Base-by-base conservation (phyloP, 1,284 basidiomycete genomes). In the Ustilago loliicola region DNA sequence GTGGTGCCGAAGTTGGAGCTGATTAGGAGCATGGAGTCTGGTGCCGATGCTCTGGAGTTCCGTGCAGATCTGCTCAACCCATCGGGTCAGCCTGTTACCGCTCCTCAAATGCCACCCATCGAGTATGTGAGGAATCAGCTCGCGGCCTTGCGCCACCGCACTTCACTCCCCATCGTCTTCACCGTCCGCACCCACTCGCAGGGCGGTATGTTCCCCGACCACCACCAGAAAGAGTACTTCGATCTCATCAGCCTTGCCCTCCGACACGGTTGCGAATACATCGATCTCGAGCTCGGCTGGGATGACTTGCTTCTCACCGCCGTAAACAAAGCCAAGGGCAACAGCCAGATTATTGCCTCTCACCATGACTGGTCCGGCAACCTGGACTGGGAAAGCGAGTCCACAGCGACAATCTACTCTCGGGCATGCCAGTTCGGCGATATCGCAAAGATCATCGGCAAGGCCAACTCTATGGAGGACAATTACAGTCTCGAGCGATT, bases 331-430 rank as follows among this genome's bases (percentile, higher is more conserved):
- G 88, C 87, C 61, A 95, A 95, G 86, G 92, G 94, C 0, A 85
- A 89, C 48, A 92, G 93, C 0, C 89, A 92, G 80, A 91, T 98
- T 82, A 92, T 99, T 68, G 93, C 94, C 0, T 97, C 95, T 11
- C 96, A 92, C 91, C 96, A 98, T 86, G 95, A 99, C 84, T 95
- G 93, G 92, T 91, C 90, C 45, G 96, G 96, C 2, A 88, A 89
- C 23, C 90, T 97, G 88, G 90, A 90, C 74, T 99, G 96, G 96
- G 89, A 91, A 75, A 89, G 92, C 13, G 86, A 90, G 3, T 87
- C 89, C 29, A 91, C 93, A 50, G 90, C 91, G 79, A 47, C 61
- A 54, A 73, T 80, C 68, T 85, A 80, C 72, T 70, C 66, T 21
- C 61, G 62, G 2, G 82, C 75, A 1, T 52, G 66, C 34, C 45